Conservation (phyloP, 1,284 basidiomycete genomes). For the Trametes versicolor region DNA sequence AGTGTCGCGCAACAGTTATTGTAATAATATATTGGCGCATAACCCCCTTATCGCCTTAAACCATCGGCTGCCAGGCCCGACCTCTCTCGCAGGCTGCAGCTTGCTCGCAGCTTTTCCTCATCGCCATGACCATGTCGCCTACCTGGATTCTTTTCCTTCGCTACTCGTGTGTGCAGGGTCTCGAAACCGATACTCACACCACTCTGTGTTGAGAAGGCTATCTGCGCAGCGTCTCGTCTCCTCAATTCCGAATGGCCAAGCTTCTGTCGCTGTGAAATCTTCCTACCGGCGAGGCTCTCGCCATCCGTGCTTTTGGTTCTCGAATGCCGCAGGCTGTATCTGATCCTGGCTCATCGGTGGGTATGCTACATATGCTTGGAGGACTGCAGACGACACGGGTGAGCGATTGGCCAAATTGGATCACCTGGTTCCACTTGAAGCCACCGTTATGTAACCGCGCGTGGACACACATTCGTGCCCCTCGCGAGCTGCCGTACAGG, state of each 20-base stretch:
- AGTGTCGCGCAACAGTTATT: background rate
- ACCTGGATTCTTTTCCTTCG: no score
- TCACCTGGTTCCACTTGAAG: constrained; percentile 30
- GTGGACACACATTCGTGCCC: constrained; percentile 18
- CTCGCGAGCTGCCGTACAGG: constrained; percentile 20
- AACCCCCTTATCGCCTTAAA: no score
- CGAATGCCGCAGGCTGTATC: background rate
- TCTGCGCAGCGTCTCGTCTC: no score
- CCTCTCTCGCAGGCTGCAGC: no score
- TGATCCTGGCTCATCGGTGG: background rate
- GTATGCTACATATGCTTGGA: background rate
- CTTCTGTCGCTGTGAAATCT: background rate
- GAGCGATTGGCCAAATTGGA: background rate
- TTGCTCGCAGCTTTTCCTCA: no score
- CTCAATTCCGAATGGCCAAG: background rate
- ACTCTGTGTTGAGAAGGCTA: no score
- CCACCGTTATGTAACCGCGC: constrained; percentile 32
- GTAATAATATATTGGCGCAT: no score
- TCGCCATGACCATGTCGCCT: no score
- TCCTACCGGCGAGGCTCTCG: background rate
- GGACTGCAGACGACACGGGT: background rate
- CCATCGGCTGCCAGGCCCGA: no score
- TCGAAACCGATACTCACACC: no score
- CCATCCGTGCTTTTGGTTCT: background rate
- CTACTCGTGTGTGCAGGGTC: no score